These are phyloP conservation scores for Lathyrus aphaca DNA, from an alignment of 306 rosid genomes.

Conservation along the genomic window DNA sequence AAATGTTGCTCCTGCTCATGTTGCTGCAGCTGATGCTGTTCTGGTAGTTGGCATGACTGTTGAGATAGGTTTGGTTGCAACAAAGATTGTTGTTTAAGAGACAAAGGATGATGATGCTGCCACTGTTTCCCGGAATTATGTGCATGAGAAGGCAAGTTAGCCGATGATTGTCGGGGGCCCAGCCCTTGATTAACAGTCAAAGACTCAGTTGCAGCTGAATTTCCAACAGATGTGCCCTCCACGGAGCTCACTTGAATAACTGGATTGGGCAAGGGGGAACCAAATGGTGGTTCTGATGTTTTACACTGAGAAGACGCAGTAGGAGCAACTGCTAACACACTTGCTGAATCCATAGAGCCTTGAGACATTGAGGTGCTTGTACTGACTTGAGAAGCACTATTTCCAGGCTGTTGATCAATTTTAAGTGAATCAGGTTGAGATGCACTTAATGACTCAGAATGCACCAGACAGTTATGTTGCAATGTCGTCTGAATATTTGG, in stretches of 20 bases:
- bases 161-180: constrained; percentile 65
- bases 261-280: constrained; percentile 57
- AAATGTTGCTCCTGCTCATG: constrained; percentile 55
- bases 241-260: constrained; percentile 53
- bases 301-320: constrained; percentile 66
- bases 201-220: constrained; percentile 63
- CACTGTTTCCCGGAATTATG: constrained; percentile 72
- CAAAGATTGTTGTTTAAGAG: constrained; percentile 62
- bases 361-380: constrained; percentile 54
- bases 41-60: constrained; percentile 56
- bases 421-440: constrained; percentile 65
- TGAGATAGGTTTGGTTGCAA: constrained; percentile 56
- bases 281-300: constrained; percentile 64
- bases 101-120: constrained; percentile 61
- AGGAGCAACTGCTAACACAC: constrained; percentile 53
- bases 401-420: constrained; percentile 66
- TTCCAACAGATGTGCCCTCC: constrained; percentile 60
- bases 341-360: constrained; percentile 56
- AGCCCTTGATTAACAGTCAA: constrained; percentile 62
- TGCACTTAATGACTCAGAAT: constrained; percentile 57
- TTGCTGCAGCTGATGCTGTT: constrained; percentile 44
- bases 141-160: constrained; percentile 66
- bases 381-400: constrained; percentile 53
- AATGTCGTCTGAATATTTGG: constrained; percentile 64
- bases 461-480: constrained; percentile 65